Conservation (phyloP, 805 yeast genomes). For the Candida qinlingensis region DNA sequence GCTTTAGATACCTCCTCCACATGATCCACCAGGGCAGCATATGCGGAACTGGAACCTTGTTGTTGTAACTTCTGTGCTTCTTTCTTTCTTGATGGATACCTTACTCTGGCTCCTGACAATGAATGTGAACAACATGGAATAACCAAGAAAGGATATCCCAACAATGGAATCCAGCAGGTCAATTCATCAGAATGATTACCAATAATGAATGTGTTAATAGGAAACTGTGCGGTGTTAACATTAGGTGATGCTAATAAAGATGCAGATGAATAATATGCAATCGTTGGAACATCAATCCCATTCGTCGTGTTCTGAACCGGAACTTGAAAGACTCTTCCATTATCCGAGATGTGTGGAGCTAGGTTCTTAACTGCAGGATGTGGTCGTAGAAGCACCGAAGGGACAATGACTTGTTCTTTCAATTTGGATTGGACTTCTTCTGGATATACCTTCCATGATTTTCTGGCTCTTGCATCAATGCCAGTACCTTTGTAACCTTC, state of each 20-base stretch:
- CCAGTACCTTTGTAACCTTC: slow-evolving; percentile 86
- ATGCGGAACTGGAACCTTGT: slow-evolving; percentile 47
- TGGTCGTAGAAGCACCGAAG: slow-evolving; percentile 63
- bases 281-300: slow-evolving; percentile 33
- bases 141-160: slow-evolving; percentile 83
- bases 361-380: slow-evolving; percentile 53
- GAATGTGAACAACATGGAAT: slow-evolving; percentile 95
- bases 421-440: slow-evolving; percentile 50
- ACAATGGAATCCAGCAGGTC: slow-evolving; percentile 90
- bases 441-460: slow-evolving; percentile 82
- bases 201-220: slow-evolving; percentile 69
- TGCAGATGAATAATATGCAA: slow-evolving; percentile 43
- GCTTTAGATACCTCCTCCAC: slow-evolving; percentile 60
- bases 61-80: slow-evolving; percentile 6
- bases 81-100: slow-evolving; percentile 49
- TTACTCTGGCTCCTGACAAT: slow-evolving; percentile 64
- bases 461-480: slow-evolving; percentile 83
- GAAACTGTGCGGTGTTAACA: slow-evolving; percentile 61
- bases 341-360: slow-evolving; percentile 52
- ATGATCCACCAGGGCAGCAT: slow-evolving; percentile 82
- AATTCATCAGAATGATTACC: slow-evolving; percentile 96
- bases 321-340: slow-evolving; percentile 56
- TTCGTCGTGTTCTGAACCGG: slow-evolving; percentile 20
- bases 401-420: slow-evolving; percentile 79
- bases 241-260: slow-evolving; percentile 44